A percentile compares a stretch with the other conserved stretches of the same genome.
These are phyloP conservation scores for Pythium aphanidermatum DNA, from an alignment of 352 stramenopile species.

Conservation along the genomic window DNA sequence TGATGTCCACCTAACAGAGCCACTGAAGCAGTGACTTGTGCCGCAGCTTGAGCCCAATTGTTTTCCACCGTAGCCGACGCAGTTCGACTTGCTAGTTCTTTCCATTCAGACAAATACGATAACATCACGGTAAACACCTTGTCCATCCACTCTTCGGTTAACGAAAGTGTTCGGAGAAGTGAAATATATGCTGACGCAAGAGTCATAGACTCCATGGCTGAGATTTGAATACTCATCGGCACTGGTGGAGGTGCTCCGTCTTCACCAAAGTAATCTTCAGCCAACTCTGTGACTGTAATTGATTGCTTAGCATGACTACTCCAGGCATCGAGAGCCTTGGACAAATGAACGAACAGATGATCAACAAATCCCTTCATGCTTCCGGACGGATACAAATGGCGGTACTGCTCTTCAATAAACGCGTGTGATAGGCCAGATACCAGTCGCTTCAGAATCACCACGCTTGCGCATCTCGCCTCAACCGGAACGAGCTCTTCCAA, in stretches of 20 bases:
- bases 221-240: slow-evolving; percentile 34
- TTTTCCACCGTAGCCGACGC: not conserved
- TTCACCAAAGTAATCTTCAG: slow-evolving; percentile 2
- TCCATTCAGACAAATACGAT: not conserved
- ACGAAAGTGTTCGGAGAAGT: slow-evolving; percentile 29
- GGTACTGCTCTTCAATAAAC: slow-evolving; percentile 30
- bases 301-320: slow-evolving; percentile 16
- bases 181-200: slow-evolving; percentile 42
- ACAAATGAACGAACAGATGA: slow-evolving; percentile 33
- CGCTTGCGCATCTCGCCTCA: slow-evolving; percentile 41
- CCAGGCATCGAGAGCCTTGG: slow-evolving; percentile 40
- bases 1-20: slow-evolving; percentile 54
- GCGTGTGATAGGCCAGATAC: slow-evolving; percentile 25
- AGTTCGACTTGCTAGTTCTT: not conserved
- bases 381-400: slow-evolving; percentile 2
- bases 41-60: slow-evolving; percentile 15
- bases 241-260: slow-evolving; percentile 1
- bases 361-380: slow-evolving; percentile 28
- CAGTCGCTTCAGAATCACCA: slow-evolving; percentile 43
- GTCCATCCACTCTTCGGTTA: not conserved
- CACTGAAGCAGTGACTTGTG: slow-evolving; percentile 29
- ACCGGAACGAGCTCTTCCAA: slow-evolving; percentile 39
- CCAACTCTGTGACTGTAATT: not conserved
- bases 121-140: slow-evolving; percentile 8
- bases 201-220: slow-evolving; percentile 33